These are phyloP conservation scores for Penicillium capsulatum DNA, from an alignment of 2,329 filamentous ascomycete genomes.

Conservation along the genomic window DNA sequence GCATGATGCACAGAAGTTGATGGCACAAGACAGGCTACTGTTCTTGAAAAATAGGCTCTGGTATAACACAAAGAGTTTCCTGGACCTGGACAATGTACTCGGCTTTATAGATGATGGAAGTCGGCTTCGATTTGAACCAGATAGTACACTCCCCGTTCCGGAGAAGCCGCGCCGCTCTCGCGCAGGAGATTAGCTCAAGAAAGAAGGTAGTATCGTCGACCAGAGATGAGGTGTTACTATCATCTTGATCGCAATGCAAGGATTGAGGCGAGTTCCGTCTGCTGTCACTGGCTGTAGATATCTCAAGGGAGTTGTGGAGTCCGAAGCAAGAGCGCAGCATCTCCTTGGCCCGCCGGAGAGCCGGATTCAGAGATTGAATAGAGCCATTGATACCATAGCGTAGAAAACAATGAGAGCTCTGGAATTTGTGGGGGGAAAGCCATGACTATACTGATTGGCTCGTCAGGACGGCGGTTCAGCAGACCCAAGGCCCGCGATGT, in stretches of 20 bases:
- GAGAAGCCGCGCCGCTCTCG: no score
- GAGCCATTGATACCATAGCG: neutral
- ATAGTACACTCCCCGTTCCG: no score
- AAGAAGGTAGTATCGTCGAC: neutral
- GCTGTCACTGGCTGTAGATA: slow-evolving; percentile 12
- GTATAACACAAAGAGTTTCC: neutral
- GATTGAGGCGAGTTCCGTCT: neutral
- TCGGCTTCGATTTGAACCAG: no score
- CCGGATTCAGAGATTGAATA: slow-evolving; percentile 3
- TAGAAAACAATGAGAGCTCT: neutral
- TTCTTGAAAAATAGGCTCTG: neutral
- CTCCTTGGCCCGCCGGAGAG: slow-evolving; percentile 25
- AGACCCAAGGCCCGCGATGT: slow-evolving; percentile 3
- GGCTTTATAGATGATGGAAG: no score
- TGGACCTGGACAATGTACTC: neutral
- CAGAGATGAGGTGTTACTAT: neutral
- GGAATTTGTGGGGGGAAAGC: no score
- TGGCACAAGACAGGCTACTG: neutral
- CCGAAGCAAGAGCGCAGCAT: slow-evolving; percentile 1
- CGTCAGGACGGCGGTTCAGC: neutral
- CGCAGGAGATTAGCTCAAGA: no score
- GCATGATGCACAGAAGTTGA: slow-evolving; percentile 15
- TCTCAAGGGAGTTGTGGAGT: neutral
- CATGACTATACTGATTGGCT: neutral
- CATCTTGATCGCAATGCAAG: neutral